Conservation (phyloP, 2,329 filamentous ascomycete genomes). For the Alternaria gaisen region DNA sequence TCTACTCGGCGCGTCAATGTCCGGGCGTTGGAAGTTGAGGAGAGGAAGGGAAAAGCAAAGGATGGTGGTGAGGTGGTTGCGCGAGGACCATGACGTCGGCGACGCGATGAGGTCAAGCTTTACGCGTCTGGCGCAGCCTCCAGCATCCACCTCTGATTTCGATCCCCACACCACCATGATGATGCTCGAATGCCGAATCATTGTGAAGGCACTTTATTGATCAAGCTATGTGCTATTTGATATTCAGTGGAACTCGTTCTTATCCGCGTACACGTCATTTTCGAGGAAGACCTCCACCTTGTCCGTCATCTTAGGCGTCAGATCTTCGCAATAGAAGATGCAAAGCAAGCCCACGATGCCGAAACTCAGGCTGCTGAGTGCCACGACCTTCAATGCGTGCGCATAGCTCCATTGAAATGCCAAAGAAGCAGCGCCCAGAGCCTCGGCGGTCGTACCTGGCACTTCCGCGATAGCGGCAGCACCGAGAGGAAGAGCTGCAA, state of each 20-base stretch:
- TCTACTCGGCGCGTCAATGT: background rate
- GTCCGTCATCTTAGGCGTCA: constrained; percentile 38
- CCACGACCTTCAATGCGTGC: constrained; percentile 31
- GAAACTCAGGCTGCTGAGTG: constrained; percentile 33
- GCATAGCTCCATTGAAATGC: constrained; percentile 37
- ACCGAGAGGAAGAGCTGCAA: constrained; percentile 34
- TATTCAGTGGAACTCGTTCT: constrained; percentile 33
- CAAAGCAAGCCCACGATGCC: constrained; percentile 30
- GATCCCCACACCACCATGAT: background rate
- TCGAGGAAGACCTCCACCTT: constrained; percentile 40
- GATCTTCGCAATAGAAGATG: constrained; percentile 33
- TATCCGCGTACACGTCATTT: constrained; percentile 38
- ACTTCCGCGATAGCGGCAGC: constrained; percentile 30
- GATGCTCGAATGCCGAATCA: background rate
- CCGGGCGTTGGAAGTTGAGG: background rate
- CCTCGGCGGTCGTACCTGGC: constrained; percentile 18
- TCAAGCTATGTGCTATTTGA: background rate
- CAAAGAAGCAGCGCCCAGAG: constrained; percentile 26
- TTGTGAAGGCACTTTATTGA: background rate
- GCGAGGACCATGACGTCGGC: background rate
- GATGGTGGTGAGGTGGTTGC: background rate
- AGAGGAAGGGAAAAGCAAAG: background rate
- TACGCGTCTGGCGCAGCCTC: background rate
- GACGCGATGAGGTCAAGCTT: background rate
- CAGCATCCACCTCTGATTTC: background rate